phyloP scores from a whole-genome alignment of 495 filamentous ascomycete species.

The Physcia stellaris region DNA sequence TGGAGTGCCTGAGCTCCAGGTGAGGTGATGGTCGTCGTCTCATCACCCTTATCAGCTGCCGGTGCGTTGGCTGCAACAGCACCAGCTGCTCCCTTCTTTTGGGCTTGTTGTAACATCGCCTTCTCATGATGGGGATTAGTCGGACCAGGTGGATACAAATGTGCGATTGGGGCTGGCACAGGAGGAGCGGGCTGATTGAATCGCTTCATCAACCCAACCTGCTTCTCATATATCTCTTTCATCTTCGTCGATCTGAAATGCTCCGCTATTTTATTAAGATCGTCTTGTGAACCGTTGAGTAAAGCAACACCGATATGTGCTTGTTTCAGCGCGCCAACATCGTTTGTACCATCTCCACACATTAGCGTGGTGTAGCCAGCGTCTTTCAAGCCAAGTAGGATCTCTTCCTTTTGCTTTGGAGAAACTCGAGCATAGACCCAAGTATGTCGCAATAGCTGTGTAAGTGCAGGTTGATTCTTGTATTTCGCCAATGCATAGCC shows the following conservation, averaged over 20 bases:
- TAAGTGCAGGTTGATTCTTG: slow-evolving; percentile 61
- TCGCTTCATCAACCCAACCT: slow-evolving; percentile 72
- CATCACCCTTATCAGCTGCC: slow-evolving; percentile 31
- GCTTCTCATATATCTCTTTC: slow-evolving; percentile 98
- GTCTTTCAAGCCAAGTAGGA: slow-evolving; percentile 88
- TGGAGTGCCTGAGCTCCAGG: slow-evolving; percentile 58
- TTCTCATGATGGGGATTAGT: slow-evolving; percentile 92
- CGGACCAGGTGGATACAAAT: slow-evolving; percentile 85
- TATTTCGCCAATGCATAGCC: slow-evolving; percentile 88
- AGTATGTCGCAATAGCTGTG: slow-evolving; percentile 65
- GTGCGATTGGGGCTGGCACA: slow-evolving; percentile 79
- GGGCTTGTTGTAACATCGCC: slow-evolving; percentile 70
- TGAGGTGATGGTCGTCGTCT: slow-evolving; percentile 53
- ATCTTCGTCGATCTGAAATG: slow-evolving; percentile 90
- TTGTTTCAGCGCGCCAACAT: slow-evolving; percentile 96
- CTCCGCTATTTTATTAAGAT: slow-evolving; percentile 80
- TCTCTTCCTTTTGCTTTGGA: slow-evolving; percentile 98
- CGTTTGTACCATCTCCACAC: slow-evolving; percentile 98
- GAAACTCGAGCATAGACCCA: slow-evolving; percentile 99
- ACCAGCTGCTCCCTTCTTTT: slow-evolving; percentile 48
- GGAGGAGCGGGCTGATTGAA: slow-evolving; percentile 89
- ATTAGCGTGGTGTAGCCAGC: slow-evolving; percentile 96
- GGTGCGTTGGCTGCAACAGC: slow-evolving; percentile 22
- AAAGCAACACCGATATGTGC: slow-evolving; percentile 94
- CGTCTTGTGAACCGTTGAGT: slow-evolving; percentile 85